A percentile compares a stretch with the other conserved stretches of the same genome.
Conservation (phyloP, 1,139 yeast genomes). For the Yamadazyma diospyri region DNA sequence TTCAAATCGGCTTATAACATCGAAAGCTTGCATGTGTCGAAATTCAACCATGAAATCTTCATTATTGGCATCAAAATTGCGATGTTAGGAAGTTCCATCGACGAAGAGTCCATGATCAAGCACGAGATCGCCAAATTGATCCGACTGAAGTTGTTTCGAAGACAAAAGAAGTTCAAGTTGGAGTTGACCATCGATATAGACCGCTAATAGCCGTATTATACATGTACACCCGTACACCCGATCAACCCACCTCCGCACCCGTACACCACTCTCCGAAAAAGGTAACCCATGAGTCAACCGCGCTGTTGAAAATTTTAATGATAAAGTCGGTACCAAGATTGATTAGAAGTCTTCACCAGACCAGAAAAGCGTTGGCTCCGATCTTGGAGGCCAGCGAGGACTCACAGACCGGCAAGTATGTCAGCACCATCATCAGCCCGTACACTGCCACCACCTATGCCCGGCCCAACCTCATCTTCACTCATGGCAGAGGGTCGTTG, state of each 20-base stretch:
- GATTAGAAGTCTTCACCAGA: constrained; percentile 1
- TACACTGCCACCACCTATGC: constrained; percentile 80
- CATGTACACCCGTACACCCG: neutral
- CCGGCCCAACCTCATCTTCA: constrained; percentile 68
- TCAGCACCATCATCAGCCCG: constrained; percentile 41
- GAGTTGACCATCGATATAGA: constrained; percentile 66
- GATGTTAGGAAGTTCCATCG: constrained; percentile 69
- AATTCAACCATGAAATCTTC: constrained; percentile 57
- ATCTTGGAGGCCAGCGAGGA: constrained; percentile 12
- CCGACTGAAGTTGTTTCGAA: constrained; percentile 18
- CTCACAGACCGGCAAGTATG: constrained; percentile 30
- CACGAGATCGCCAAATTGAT: constrained; percentile 50
- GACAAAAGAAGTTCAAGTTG: constrained; percentile 26
- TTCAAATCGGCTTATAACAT: constrained; percentile 50
- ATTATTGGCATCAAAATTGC: constrained; percentile 52
- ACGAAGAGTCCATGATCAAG: constrained; percentile 58
- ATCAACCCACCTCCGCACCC: neutral
- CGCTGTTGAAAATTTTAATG: constrained; percentile 11
- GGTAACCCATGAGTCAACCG: constrained; percentile 34
- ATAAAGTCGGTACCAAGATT: neutral
- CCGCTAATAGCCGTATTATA: constrained; percentile 19
- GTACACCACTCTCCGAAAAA: constrained; percentile 16
- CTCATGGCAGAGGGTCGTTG: constrained; percentile 70
- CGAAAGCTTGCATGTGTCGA: constrained; percentile 51
- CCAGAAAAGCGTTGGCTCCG: constrained; percentile 1